Percentiles rank a stretch among this genome's conserved stretches.
Conservation (phyloP, 2,329 filamentous ascomycete genomes). For the Macrophomina pseudophaseolina region DNA sequence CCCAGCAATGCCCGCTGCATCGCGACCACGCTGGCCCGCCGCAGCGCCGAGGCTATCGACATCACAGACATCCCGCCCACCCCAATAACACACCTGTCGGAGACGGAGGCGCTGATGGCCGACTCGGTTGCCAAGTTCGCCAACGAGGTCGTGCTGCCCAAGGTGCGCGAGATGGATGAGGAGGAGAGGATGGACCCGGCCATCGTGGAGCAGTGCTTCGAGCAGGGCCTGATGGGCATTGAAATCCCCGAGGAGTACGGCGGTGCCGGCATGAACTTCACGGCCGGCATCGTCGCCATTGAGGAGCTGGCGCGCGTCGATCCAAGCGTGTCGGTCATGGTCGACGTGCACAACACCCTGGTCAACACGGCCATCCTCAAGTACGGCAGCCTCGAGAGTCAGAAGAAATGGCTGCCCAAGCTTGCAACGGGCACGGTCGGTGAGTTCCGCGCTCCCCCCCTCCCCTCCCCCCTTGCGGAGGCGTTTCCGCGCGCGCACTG, state of each 20-base stretch:
- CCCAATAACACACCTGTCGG: slow-evolving; percentile 89
- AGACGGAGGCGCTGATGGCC: slow-evolving; percentile 86
- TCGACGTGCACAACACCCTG: slow-evolving; percentile 97
- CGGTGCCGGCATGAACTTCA: slow-evolving; percentile 98
- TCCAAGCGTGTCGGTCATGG: slow-evolving; percentile 91
- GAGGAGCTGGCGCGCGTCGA: slow-evolving; percentile 95
- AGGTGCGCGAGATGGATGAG: slow-evolving; percentile 97
- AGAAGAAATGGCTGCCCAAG: slow-evolving; percentile 87
- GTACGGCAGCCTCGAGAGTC: slow-evolving; percentile 75
- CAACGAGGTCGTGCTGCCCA: slow-evolving; percentile 83
- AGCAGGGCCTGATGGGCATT: slow-evolving; percentile 95
- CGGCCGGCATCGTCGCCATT: slow-evolving; percentile 91
- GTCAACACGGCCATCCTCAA: slow-evolving; percentile 93
- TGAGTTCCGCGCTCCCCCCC: slow-evolving; percentile 27
- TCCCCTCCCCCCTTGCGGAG: too few species aligned
- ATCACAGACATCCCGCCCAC: slow-evolving; percentile 83
- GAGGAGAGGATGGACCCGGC: slow-evolving; percentile 88
- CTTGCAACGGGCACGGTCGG: slow-evolving; percentile 87
- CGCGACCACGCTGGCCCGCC: slow-evolving; percentile 46
- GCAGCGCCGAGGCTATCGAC: slow-evolving; percentile 50
- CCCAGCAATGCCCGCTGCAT: slow-evolving; percentile 43
- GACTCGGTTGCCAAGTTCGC: slow-evolving; percentile 92
- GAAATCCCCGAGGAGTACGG: slow-evolving; percentile 98
- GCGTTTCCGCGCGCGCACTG: neutral
- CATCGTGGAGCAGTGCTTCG: slow-evolving; percentile 90